Evolutionary conservation across 495 filamentous ascomycete genomes (phyloP), one percentile per base, ranked within the genome.

Genomic region (Bryoglossum gracile): DNA sequence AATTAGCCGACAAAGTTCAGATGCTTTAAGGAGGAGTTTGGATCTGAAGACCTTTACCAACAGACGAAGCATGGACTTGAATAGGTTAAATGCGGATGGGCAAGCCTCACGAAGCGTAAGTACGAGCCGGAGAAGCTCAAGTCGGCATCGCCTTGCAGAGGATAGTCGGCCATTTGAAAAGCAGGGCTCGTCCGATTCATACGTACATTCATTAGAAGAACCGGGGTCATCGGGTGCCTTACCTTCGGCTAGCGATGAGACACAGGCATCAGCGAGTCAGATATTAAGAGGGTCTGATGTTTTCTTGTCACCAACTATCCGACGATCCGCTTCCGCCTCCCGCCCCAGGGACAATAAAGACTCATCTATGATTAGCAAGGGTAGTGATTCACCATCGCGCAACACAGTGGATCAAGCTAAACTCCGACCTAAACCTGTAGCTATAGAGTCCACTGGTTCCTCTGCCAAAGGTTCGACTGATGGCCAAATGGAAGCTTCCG

Each of bases 231-330:
- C 86, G 14, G 84, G 82, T 11, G 71, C 78, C 10, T 68, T 82
- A 13, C 68, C 80, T 9, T 81, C 86, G n/a, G 84, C 81, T 3
- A 80, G 80, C 59, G 84, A 87, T 34, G 85, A 89, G 32, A 86
- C 75, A 4, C 74, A 72, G 37, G 80, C 78, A 34, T 92, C 91
- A 32, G 90, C 86, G 8, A 96, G 92, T 63, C 87, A 94, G 62
- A 95, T 97, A 13, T 68, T 98, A 10, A 76, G 78, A 36, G 78
- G 84, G 18, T 94, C 87, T 52, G 88, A 92, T 60, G 84, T 94
- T 14, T 96, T 98, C 60, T 81, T 85, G 46, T 82, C 83, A n/a
- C 91, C 89, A 34, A 84, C 86, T 8, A 82, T 91, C 24, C 66
- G 62, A 9, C 64, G 68, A 3, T 66, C 71, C 0, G 56, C 56